Percentiles rank a stretch among this genome's conserved stretches.
Conservation (phyloP, 345 rosid species). For the Rhodamnia rubescens region DNA sequence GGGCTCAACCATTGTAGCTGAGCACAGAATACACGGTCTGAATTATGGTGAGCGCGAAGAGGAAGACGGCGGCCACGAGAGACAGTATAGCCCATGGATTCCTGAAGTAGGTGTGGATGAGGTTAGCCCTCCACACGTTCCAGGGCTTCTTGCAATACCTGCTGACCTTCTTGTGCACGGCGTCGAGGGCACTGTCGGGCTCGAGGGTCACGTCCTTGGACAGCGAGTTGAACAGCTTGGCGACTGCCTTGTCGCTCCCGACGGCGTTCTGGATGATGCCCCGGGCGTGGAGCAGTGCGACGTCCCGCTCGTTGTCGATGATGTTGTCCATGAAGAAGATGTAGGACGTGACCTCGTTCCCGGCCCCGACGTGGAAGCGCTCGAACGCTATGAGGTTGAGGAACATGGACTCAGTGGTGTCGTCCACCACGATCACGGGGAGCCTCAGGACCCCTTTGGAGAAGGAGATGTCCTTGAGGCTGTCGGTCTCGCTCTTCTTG, state of each 20-base stretch:
- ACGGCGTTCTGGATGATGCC: constrained; percentile 36
- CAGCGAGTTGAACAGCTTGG: constrained; percentile 34
- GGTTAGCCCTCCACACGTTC: constrained; percentile 37
- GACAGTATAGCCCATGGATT: constrained; percentile 41
- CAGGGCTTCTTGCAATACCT: constrained; percentile 19
- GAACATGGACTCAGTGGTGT: constrained; percentile 3
- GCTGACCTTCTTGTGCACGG: constrained; percentile 19
- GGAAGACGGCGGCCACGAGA: constrained; percentile 23
- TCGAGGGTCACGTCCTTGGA: constrained; percentile 27
- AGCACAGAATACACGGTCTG: constrained; percentile 16
- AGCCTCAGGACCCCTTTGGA: background rate
- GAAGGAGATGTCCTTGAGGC: constrained; percentile 6
- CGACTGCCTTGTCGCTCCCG: constrained; percentile 39
- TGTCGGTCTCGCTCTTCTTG: background rate
- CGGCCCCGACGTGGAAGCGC: constrained; percentile 20
- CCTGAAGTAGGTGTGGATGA: constrained; percentile 31
- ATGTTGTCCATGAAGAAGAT: constrained; percentile 38
- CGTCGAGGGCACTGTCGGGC: constrained; percentile 9
- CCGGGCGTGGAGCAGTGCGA: constrained; percentile 20
- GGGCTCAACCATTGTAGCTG: background rate
- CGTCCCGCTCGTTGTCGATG: constrained; percentile 31
- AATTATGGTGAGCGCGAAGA: constrained; percentile 29
- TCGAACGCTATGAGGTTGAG: constrained; percentile 13
- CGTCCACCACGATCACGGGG: background rate
- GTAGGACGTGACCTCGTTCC: constrained; percentile 29